A percentile compares a stretch with the other conserved stretches of the same genome.
phyloP scores from a whole-genome alignment of 2,329 filamentous ascomycete species.

The Dichotomopilus funicola region DNA sequence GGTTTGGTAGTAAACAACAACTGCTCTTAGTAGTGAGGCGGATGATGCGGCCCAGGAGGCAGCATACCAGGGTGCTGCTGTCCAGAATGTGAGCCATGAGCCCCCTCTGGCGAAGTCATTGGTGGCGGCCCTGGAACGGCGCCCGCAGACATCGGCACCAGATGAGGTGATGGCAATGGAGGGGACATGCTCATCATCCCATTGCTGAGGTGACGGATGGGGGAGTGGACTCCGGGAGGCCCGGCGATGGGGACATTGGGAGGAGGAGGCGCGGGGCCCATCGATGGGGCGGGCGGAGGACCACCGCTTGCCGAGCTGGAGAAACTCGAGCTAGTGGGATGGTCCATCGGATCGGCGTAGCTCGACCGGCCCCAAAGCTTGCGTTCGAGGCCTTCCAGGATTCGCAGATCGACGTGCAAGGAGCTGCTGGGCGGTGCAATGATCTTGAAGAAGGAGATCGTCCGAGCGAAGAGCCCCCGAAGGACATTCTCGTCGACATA shows the following conservation, averaged over 20 bases:
- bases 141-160: not conserved
- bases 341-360: conserved; percentile 13
- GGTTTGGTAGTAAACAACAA: too few species aligned
- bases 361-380: conserved; percentile 30
- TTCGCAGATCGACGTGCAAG: conserved; percentile 65
- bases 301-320: conserved; percentile 17
- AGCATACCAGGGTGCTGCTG: not conserved
- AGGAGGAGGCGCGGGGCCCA: not conserved
- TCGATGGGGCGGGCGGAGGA: not conserved
- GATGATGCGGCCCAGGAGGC: conserved; percentile 12
- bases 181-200: conserved; percentile 9
- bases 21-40: not conserved
- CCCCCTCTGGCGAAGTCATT: not conserved
- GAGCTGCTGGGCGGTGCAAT: conserved; percentile 69
- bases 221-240: conserved; percentile 7
- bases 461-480: conserved; percentile 58
- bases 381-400: conserved; percentile 54
- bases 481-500: conserved; percentile 53
- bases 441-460: conserved; percentile 67
- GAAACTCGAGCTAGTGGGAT: conserved; percentile 19
- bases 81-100: not conserved
- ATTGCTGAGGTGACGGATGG: conserved; percentile 6
- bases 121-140: not conserved
- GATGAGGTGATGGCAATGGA: not conserved
- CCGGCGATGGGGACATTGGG: conserved; percentile 7